Conservation (phyloP, 495 filamentous ascomycete genomes). For the Bombardia bombarda region DNA sequence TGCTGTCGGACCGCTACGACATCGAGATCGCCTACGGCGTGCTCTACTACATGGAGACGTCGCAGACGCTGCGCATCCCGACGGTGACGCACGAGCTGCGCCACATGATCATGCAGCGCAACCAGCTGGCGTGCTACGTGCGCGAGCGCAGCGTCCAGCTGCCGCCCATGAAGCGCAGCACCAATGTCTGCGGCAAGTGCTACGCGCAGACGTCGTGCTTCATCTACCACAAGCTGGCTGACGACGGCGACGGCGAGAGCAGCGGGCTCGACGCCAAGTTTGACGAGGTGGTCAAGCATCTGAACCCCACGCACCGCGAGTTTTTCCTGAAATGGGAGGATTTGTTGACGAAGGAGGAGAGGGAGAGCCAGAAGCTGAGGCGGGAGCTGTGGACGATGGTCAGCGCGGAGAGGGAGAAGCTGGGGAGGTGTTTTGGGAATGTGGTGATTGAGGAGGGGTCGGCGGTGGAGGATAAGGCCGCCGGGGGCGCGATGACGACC, state of each 20-base stretch:
- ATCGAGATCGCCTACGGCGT: conserved; percentile 81
- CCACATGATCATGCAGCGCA: conserved; percentile 96
- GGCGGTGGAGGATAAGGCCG: conserved; percentile 57
- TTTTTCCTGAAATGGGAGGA: conserved; percentile 95
- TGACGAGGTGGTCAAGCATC: conserved; percentile 62
- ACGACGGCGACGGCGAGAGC: conserved; percentile 73
- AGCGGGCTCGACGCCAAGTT: conserved; percentile 71
- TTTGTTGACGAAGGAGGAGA: conserved; percentile 89
- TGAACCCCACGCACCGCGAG: conserved; percentile 61
- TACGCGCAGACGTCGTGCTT: conserved; percentile 87
- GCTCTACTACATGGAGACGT: conserved; percentile 88
- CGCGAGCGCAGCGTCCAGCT: conserved; percentile 67
- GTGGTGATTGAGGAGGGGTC: conserved; percentile 74
- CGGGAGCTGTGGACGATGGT: conserved; percentile 93
- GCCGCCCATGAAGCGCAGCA: conserved; percentile 75
- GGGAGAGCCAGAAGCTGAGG: conserved; percentile 70
- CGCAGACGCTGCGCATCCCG: conserved; percentile 75
- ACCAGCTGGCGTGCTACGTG: conserved; percentile 75
- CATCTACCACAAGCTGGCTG: conserved; percentile 86
- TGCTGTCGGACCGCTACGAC: conserved; percentile 93
- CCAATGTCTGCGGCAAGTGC: conserved; percentile 69
- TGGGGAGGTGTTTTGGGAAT: conserved; percentile 60
- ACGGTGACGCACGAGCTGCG: conserved; percentile 76
- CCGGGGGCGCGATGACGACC: conserved; percentile 46
- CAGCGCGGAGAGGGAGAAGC: conserved; percentile 77